Percentiles rank a stretch among this genome's conserved stretches.
These are phyloP conservation scores for Nannochloris sp. DNA, from an alignment of 139 green algal species.

Conservation along the genomic window DNA sequence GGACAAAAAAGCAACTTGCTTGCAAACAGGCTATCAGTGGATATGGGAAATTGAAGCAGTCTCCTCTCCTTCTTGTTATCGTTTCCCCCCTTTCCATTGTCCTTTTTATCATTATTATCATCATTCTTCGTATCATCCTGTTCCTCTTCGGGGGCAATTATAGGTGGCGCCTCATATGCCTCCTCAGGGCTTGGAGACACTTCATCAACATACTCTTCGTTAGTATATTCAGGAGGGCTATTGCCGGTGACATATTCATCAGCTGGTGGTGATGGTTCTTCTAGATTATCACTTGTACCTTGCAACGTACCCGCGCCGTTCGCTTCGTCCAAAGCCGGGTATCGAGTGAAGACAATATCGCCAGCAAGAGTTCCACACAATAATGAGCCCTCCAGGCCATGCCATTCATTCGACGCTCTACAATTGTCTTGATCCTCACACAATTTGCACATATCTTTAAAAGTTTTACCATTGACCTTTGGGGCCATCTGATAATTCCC, in stretches of 20 bases:
- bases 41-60: not conserved
- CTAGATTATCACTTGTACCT: not conserved
- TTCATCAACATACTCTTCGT: not conserved
- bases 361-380: not conserved
- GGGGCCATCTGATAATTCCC: constrained; percentile 6
- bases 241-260: not conserved
- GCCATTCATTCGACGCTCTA: not conserved
- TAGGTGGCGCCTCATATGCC: not conserved
- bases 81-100: not conserved
- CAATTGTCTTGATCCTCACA: not conserved
- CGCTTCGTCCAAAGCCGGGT: not conserved
- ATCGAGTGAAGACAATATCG: constrained; percentile 6
- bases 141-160: not conserved
- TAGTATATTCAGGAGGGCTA: not conserved
- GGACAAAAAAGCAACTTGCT: constrained; percentile 5
- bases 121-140: not conserved
- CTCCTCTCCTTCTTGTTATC: constrained; percentile 1
- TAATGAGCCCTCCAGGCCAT: not conserved
- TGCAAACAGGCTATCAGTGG: not conserved
- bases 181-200: not conserved
- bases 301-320: not conserved
- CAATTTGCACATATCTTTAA: constrained; percentile 1
- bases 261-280: not conserved
- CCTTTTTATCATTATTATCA: not conserved
- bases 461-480: not conserved